Percentiles rank a stretch among this genome's conserved stretches.
Conservation (phyloP, 192 early-diverging fungal species). For the Mortierella claussenii region DNA sequence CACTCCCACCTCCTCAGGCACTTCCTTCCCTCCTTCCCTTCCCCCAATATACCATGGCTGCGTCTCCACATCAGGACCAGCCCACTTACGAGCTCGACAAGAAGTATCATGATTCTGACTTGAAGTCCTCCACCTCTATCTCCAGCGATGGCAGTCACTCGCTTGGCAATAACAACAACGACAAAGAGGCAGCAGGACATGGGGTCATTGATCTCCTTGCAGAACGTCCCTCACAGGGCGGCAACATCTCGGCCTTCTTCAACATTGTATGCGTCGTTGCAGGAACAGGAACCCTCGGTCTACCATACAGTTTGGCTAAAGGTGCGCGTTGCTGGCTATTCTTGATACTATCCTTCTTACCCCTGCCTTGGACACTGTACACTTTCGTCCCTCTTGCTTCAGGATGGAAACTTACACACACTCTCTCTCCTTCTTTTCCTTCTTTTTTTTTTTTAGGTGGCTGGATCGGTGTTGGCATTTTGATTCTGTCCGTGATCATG, state of each 20-base stretch:
- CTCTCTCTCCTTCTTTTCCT: too few relatives aligned
- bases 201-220: constrained; percentile 32
- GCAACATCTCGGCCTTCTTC: constrained; percentile 58
- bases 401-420: too few relatives aligned
- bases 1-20: not conserved
- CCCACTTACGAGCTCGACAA: not conserved
- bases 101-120: constrained; percentile 4
- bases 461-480: constrained; percentile 77
- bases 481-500: constrained; percentile 74
- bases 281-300: constrained; percentile 67
- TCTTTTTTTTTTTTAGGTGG: constrained; percentile 60
- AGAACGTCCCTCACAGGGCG: constrained; percentile 55
- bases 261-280: constrained; percentile 73
- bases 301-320: constrained; percentile 65
- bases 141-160: constrained; percentile 16
- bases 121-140: constrained; percentile 18
- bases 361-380: too few relatives aligned
- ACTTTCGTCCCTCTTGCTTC: too few relatives aligned
- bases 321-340: too few relatives aligned
- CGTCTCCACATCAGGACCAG: not conserved
- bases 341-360: too few relatives aligned
- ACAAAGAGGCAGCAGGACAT: not conserved
- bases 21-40: not conserved
- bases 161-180: not conserved
- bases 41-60: constrained; percentile 2